phyloP scores from a whole-genome alignment of 495 filamentous ascomycete genomes.

The Haplographium delicatum region DNA sequence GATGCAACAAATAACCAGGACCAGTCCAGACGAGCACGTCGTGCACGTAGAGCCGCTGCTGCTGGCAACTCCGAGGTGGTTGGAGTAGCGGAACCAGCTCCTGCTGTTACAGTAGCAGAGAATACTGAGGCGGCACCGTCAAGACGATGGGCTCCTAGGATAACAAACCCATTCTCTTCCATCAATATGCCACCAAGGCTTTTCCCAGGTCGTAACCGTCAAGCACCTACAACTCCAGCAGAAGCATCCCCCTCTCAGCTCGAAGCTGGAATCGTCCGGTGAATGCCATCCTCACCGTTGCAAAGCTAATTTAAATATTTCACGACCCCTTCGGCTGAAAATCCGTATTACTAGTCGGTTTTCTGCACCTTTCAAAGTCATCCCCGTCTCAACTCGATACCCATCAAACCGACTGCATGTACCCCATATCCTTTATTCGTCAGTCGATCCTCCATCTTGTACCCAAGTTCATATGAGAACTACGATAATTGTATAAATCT shows the following conservation, averaged over 20 bases:
- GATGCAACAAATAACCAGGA: background rate
- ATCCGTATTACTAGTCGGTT: conserved; percentile 1
- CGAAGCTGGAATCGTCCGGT: conserved; percentile 32
- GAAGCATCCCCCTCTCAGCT: conserved; percentile 34
- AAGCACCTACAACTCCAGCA: conserved; percentile 12
- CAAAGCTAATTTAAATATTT: no score
- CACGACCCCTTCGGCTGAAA: background rate
- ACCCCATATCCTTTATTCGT: no score
- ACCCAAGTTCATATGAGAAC: no score
- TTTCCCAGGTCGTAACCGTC: conserved; percentile 23
- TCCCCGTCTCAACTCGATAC: conserved; percentile 7
- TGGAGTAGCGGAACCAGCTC: background rate
- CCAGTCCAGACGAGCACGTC: conserved; percentile 1
- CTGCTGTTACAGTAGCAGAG: background rate
- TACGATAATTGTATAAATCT: no score
- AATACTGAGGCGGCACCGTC: conserved; percentile 4
- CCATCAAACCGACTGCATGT: no score
- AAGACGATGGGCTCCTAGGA: conserved; percentile 16
- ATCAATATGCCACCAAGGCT: conserved; percentile 11
- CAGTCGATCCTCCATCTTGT: no score
- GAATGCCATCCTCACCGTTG: no score
- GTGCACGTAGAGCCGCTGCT: background rate
- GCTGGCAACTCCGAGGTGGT: background rate
- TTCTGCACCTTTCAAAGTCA: conserved; percentile 1
- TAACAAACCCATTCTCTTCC: conserved; percentile 17